Percentiles rank a stretch among this genome's conserved stretches.
These are phyloP conservation scores for Dysphania ambrosioides DNA, from an alignment of 148 eudicot genomes.

Conservation along the genomic window DNA sequence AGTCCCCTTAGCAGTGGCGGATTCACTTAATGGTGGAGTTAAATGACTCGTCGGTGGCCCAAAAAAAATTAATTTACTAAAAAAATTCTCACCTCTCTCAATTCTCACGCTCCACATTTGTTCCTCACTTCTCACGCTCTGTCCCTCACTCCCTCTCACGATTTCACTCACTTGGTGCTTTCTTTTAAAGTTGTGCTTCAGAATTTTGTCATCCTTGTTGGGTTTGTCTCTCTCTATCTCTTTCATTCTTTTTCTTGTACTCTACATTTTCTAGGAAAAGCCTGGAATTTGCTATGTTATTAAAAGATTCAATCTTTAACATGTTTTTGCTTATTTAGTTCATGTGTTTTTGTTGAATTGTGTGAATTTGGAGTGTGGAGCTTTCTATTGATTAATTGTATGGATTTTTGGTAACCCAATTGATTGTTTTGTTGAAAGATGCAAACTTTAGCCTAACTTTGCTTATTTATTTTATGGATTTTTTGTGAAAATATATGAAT, in stretches of 20 bases:
- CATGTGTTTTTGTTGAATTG: neutral
- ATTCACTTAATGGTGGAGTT: too few species aligned
- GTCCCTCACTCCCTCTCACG: too few species aligned
- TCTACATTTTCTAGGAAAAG: neutral
- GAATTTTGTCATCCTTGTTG: constrained; percentile 83
- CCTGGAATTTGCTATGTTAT: neutral
- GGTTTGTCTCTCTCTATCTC: constrained; percentile 37
- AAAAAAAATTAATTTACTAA: too few species aligned
- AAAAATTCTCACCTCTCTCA: too few species aligned
- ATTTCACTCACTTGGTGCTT: too few species aligned
- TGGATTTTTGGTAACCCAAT: neutral
- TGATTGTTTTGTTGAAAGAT: neutral
- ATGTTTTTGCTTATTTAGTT: constrained; percentile 6
- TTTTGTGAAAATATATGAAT: neutral
- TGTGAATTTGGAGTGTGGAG: neutral
- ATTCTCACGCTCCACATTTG: too few species aligned
- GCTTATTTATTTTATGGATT: neutral
- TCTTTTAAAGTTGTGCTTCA: constrained; percentile 57
- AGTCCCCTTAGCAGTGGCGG: too few species aligned
- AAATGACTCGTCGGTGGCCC: too few species aligned
- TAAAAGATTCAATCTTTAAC: constrained; percentile 13
- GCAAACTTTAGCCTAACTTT: neutral
- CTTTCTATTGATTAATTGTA: neutral
- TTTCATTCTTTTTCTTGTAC: neutral
- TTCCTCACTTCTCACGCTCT: too few species aligned